These are phyloP conservation scores for Leccinum insolens DNA, from an alignment of 1,284 basidiomycete species.

Conservation along the genomic window DNA sequence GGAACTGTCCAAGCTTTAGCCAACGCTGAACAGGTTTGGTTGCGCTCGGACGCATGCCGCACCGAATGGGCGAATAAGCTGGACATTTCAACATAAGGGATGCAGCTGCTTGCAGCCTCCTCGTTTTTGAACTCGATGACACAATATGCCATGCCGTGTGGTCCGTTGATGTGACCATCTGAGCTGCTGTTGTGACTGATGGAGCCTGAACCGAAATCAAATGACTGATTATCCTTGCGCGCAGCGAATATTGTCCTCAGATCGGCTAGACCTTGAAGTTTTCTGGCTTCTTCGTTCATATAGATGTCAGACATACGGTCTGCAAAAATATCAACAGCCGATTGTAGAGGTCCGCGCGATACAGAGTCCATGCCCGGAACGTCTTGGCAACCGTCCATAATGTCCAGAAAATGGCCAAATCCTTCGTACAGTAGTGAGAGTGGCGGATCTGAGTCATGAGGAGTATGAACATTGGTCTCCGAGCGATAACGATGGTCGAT, in stretches of 20 bases:
- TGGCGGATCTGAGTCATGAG: too few species aligned
- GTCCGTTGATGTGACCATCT: background rate
- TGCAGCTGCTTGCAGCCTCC: too few species aligned
- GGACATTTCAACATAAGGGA: too few species aligned
- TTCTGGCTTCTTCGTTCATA: background rate
- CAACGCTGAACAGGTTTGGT: background rate
- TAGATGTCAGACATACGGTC: background rate
- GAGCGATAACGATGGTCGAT: too few species aligned
- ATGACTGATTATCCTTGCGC: background rate
- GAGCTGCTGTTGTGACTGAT: background rate
- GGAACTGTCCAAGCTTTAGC: background rate
- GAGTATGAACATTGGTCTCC: too few species aligned
- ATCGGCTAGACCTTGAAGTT: background rate
- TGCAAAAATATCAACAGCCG: background rate
- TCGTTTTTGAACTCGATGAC: background rate
- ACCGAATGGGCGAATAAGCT: background rate
- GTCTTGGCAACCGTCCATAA: background rate
- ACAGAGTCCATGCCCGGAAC: background rate
- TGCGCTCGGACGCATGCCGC: background rate
- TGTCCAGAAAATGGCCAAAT: background rate
- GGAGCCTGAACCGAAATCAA: background rate
- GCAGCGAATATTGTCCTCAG: background rate
- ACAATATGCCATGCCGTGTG: background rate
- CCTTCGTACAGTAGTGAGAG: background rate
- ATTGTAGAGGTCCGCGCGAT: background rate